Conservation (phyloP, 257 asterid genomes). For the Solanum tarapatanum region DNA sequence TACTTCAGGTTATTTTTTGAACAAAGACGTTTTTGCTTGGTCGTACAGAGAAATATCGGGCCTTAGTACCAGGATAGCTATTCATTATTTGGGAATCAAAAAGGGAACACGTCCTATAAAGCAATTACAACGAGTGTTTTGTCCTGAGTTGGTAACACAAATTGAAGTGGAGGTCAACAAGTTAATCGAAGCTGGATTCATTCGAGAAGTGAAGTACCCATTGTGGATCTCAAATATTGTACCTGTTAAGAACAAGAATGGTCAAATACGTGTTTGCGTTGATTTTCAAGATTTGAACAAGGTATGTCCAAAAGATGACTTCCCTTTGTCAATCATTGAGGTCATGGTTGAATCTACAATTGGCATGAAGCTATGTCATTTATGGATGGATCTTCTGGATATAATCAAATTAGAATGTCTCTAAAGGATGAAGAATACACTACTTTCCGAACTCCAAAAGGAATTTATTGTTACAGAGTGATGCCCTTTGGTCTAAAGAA, state of each 20-base stretch:
- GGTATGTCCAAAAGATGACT: not conserved
- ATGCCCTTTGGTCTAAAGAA: not conserved
- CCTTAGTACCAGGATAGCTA: not conserved
- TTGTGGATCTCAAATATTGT: no score
- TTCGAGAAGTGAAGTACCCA: no score
- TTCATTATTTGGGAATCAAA: not conserved
- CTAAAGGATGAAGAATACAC: not conserved
- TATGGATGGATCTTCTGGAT: not conserved
- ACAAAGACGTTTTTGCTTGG: not conserved
- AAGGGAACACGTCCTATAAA: not conserved
- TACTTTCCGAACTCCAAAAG: not conserved
- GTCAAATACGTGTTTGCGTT: no score
- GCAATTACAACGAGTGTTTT: no score
- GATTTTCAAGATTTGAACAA: no score
- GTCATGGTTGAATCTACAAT: not conserved
- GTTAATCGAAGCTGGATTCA: no score
- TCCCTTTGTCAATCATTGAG: not conserved
- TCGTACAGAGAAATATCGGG: not conserved
- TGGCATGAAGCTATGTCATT: not conserved
- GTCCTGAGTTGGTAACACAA: no score
- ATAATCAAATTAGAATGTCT: not conserved
- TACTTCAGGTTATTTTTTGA: not conserved
- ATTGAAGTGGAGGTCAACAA: no score
- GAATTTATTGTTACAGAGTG: not conserved
- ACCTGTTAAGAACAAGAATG: no score